Conservation (phyloP, 2,329 filamentous ascomycete genomes). For the Whalleya microplaca region DNA sequence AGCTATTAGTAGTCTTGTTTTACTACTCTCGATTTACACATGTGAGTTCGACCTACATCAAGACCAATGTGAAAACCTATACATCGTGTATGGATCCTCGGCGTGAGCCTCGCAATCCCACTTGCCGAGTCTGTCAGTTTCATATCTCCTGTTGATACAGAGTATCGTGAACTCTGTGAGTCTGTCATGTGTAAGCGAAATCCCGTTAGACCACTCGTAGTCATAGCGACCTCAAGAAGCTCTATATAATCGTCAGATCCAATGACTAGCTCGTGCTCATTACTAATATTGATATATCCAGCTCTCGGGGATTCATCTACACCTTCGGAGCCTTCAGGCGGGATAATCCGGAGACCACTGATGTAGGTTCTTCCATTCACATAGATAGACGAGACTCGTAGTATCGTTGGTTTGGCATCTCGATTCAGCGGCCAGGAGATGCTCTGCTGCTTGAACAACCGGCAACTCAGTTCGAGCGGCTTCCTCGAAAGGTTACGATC, state of each 20-base stretch:
- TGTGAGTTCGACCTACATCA: conserved; percentile 17
- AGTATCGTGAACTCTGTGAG: background rate
- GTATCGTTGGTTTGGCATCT: background rate
- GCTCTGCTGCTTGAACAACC: conserved; percentile 21
- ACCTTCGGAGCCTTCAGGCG: background rate
- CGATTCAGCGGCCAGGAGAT: conserved; percentile 5
- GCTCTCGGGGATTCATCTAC: conserved; percentile 2
- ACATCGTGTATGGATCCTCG: background rate
- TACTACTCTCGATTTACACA: background rate
- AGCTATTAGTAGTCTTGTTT: background rate
- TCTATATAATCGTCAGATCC: conserved; percentile 5
- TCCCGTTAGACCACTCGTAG: conserved; percentile 13
- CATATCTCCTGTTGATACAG: conserved; percentile 12
- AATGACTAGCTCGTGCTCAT: conserved; percentile 12
- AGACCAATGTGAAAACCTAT: conserved; percentile 17
- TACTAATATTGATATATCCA: conserved; percentile 13
- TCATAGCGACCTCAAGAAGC: conserved; percentile 15
- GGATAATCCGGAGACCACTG: conserved; percentile 19
- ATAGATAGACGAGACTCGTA: conserved; percentile 21
- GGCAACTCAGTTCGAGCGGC: conserved; percentile 16
- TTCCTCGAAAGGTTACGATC: background rate
- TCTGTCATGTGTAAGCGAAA: conserved; percentile 16
- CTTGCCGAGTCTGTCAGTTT: conserved; percentile 5
- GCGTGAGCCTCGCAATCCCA: conserved; percentile 13
- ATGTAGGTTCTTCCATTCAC: conserved; percentile 17